Evolutionary conservation across 768 basidiomycete genomes (phyloP).

Genomic region (Coprinopsis marcescibilis): DNA sequence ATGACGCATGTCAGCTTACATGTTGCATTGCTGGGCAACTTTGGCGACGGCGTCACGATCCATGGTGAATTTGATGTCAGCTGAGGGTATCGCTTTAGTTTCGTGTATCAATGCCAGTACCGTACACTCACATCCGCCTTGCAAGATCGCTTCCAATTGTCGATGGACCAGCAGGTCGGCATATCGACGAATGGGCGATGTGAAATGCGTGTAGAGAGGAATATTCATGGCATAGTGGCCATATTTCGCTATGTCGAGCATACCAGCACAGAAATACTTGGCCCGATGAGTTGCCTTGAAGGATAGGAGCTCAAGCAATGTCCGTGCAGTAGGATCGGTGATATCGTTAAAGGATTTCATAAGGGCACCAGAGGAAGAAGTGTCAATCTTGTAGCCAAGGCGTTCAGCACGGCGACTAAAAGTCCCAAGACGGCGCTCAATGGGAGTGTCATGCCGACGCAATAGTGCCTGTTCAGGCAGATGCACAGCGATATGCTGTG

Average conservation of each 20-base stretch:
- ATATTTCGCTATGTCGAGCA: constrained; percentile 99
- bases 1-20: constrained; percentile 44
- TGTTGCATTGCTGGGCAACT: constrained; percentile 96
- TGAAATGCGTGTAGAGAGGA: constrained; percentile 92
- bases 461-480: constrained; percentile 97
- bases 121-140: constrained; percentile 44
- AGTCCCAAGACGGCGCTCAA: constrained; percentile 84
- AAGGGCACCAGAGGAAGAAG: constrained; percentile 68
- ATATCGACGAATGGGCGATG: constrained; percentile 88
- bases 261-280: constrained; percentile 98
- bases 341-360: constrained; percentile 83
- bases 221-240: constrained; percentile 85
- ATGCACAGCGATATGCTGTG: constrained; percentile 89
- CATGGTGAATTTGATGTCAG: constrained; percentile 91
- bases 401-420: constrained; percentile 80
- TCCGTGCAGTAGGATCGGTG: constrained; percentile 63
- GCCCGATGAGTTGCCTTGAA: constrained; percentile 92
- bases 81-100: constrained; percentile 26
- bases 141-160: constrained; percentile 86
- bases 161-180: constrained; percentile 95
- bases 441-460: constrained; percentile 87
- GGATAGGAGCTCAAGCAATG: constrained; percentile 76
- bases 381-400: constrained; percentile 80
- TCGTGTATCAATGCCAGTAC: no score
- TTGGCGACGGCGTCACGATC: constrained; percentile 98